Percentiles rank a stretch among this genome's conserved stretches.
Conservation (phyloP, 1,139 yeast species). For the Yamadazyma triangularis region DNA sequence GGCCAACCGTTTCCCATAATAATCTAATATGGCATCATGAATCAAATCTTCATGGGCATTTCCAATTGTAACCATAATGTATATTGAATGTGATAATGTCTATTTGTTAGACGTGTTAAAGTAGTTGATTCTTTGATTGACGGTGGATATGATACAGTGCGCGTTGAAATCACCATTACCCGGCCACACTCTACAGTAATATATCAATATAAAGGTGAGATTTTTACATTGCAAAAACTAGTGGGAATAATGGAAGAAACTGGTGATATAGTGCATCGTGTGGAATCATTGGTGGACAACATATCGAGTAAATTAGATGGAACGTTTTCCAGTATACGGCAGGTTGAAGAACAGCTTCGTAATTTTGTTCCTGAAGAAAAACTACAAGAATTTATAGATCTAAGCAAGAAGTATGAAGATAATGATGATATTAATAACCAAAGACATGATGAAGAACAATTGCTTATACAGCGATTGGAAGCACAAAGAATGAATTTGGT, state of each 20-base stretch:
- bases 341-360: not conserved
- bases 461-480: slow-evolving; percentile 19
- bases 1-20: slow-evolving; percentile 92
- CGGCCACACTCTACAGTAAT: too few species aligned
- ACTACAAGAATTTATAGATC: not conserved
- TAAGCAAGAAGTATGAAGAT: slow-evolving; percentile 2
- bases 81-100: not conserved
- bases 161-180: not conserved
- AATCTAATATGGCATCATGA: slow-evolving; percentile 95
- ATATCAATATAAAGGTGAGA: too few species aligned
- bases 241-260: not conserved
- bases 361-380: not conserved
- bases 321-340: not conserved
- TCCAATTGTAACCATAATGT: slow-evolving; percentile 62
- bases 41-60: slow-evolving; percentile 86
- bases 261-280: not conserved
- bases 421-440: not conserved
- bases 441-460: slow-evolving; percentile 1
- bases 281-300: not conserved
- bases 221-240: too few species aligned
- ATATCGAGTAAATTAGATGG: not conserved
- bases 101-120: slow-evolving; percentile 5
- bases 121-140: not conserved
- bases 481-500: slow-evolving; percentile 31
- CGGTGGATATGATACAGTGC: not conserved